Evolutionary conservation across 2,329 filamentous ascomycete species (phyloP), one percentile per base, ranked within the genome.

Genomic region (Colletotrichum camelliae): DNA sequence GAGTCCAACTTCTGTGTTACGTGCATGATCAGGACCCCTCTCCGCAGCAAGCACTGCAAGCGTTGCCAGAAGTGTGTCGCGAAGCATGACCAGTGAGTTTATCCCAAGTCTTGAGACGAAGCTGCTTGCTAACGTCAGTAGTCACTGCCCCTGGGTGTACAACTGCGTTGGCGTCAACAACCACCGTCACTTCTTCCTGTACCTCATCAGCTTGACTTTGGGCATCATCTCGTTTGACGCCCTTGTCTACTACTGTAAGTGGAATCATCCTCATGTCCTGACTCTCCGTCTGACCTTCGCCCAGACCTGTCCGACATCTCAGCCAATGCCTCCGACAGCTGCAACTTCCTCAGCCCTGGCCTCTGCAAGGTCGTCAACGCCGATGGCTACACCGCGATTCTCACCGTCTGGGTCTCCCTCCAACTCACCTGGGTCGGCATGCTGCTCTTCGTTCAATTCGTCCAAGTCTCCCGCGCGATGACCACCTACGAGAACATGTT

Each of bases 401-500:
- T 98, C 24, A 91, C 91, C 15, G 86, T 95, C 33, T 99, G 97
- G 97, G 91, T 91, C 8, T 90, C 91, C 3, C 87, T 98, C 58
- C 97, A 99, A 84, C 90, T 98, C 37, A 94, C 95, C 24, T 99
- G 97, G 97, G 95, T 98, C 4, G 93, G 94, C n/a, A 98, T 99
- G 96, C 92, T 99, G 39, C 90, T 98, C 75, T 94, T 96, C 78
- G 97, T 98, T 7, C 97, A 99, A 83, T 92, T 98, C 67, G 90
- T 98, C 67, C 97, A 99, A 83, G 93, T 99, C 67, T 94, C 96
- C 0, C 93, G 96, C 77, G 97, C 96, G 73, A 94, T 98, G 88
- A 99, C 97, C 1, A 99, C 97, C 0, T 98, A 95, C 85, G 97
- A 99, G 85, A 98, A 96, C 84, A 98, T 99, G 96, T 93, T 93